These are phyloP conservation scores for Beauveria pseudobassiana DNA, from an alignment of 2,329 filamentous ascomycete species.

Conservation along the genomic window DNA sequence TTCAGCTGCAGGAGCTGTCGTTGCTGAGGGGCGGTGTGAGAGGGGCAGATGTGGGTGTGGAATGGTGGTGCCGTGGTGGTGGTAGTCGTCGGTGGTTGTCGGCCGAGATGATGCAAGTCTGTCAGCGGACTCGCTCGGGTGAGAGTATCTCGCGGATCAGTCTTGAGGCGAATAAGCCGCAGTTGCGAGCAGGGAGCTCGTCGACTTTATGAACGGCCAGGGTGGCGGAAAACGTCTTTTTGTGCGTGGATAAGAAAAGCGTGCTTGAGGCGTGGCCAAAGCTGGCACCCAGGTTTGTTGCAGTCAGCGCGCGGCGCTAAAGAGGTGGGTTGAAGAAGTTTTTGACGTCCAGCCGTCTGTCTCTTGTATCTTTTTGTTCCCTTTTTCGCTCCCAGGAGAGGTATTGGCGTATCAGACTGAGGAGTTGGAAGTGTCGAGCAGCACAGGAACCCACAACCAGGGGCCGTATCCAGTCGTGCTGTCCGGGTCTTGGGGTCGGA, in stretches of 20 bases:
- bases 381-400: neutral
- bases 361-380: neutral
- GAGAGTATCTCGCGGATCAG: neutral
- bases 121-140: neutral
- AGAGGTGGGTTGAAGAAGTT: conserved; percentile 6
- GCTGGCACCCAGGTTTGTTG: neutral
- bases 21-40: conserved; percentile 7
- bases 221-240: neutral
- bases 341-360: neutral
- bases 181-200: neutral
- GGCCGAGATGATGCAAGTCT: conserved; percentile 1
- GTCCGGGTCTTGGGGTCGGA: neutral
- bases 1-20: neutral
- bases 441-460: neutral
- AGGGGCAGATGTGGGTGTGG: neutral
- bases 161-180: neutral
- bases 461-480: neutral
- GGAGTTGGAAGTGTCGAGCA: neutral
- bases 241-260: conserved; percentile 8
- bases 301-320: conserved; percentile 8
- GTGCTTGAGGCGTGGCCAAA: conserved; percentile 1
- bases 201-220: neutral
- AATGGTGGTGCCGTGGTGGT: neutral
- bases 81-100: neutral
- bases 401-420: neutral